These are phyloP conservation scores for Arachis hypogaea DNA, from an alignment of 306 rosid species.

Conservation along the genomic window DNA sequence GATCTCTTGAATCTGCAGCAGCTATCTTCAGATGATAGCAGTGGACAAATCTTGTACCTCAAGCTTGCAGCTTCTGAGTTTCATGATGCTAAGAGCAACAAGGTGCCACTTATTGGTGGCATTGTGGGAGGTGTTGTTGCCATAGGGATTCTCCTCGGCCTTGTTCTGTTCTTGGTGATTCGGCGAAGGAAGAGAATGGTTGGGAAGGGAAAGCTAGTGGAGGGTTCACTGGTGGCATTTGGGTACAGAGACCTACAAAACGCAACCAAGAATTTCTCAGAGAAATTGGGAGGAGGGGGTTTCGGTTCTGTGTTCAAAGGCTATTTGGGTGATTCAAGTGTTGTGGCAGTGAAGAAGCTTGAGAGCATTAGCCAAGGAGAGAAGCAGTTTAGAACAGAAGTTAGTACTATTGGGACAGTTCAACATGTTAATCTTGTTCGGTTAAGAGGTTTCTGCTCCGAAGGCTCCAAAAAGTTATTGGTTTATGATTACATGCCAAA, in stretches of 20 bases:
- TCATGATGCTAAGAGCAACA: slow-evolving; percentile 27
- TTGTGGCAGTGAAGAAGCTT: slow-evolving; percentile 82
- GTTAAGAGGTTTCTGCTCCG: slow-evolving; percentile 81
- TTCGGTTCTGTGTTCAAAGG: slow-evolving; percentile 91
- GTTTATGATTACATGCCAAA: slow-evolving; percentile 88
- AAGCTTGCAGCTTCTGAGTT: slow-evolving; percentile 63
- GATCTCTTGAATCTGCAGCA: slow-evolving; percentile 48
- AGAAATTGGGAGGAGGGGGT: slow-evolving; percentile 89
- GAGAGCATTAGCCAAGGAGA: slow-evolving; percentile 80
- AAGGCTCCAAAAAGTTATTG: slow-evolving; percentile 60
- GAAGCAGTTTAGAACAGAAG: slow-evolving; percentile 82
- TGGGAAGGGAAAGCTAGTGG: slow-evolving; percentile 42
- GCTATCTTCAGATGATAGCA: slow-evolving; percentile 44
- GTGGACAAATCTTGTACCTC: slow-evolving; percentile 47
- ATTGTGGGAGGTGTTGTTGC: slow-evolving; percentile 41
- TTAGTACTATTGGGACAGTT: slow-evolving; percentile 74
- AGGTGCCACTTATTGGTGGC: slow-evolving; percentile 39
- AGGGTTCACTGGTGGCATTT: slow-evolving; percentile 53
- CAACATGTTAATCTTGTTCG: slow-evolving; percentile 86
- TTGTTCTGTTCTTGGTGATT: slow-evolving; percentile 36
- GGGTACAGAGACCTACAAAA: slow-evolving; percentile 55
- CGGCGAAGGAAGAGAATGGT: slow-evolving; percentile 41
- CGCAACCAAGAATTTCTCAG: slow-evolving; percentile 67
- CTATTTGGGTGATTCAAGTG: slow-evolving; percentile 57
- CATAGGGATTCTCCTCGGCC: slow-evolving; percentile 34